These are phyloP conservation scores for Cytospora paraplurivora DNA, from an alignment of 2,329 filamentous ascomycete genomes.

Conservation along the genomic window DNA sequence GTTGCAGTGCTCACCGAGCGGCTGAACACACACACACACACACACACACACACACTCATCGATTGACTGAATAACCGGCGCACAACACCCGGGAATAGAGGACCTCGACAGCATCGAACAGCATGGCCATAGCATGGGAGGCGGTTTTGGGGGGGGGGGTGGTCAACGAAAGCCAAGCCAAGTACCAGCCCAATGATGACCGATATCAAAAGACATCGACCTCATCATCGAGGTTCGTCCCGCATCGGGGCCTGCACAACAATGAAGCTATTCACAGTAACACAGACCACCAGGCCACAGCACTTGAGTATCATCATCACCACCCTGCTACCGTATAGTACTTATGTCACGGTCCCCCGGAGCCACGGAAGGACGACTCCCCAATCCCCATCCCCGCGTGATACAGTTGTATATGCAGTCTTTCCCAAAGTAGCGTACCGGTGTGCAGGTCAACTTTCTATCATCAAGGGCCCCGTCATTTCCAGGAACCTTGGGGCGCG, in stretches of 20 bases:
- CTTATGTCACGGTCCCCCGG: not conserved
- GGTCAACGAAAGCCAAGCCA: not conserved
- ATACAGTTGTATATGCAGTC: not conserved
- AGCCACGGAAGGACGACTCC: not conserved
- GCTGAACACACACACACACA: slow-evolving; percentile 6
- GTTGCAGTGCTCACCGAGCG: not conserved
- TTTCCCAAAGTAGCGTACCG: not conserved
- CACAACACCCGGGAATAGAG: slow-evolving; percentile 13
- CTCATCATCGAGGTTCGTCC: slow-evolving; percentile 8
- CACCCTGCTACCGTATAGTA: not conserved
- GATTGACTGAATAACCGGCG: slow-evolving; percentile 1
- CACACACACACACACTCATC: too few species aligned
- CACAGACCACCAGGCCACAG: slow-evolving; percentile 1
- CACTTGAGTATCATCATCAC: not conserved
- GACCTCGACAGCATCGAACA: slow-evolving; percentile 7
- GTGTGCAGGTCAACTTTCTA: slow-evolving; percentile 13
- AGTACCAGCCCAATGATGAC: slow-evolving; percentile 14
- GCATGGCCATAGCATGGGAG: slow-evolving; percentile 10
- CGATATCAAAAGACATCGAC: not conserved
- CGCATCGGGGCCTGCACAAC: slow-evolving; percentile 13
- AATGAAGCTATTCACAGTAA: not conserved
- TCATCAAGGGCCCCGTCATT: slow-evolving; percentile 2
- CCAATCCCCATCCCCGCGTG: not conserved
- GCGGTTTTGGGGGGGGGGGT: too few species aligned
- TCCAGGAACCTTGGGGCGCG: not conserved